Evolutionary conservation across 2,329 filamentous ascomycete species (phyloP).

Genomic region (Lasiodiplodia gonubiensis): DNA sequence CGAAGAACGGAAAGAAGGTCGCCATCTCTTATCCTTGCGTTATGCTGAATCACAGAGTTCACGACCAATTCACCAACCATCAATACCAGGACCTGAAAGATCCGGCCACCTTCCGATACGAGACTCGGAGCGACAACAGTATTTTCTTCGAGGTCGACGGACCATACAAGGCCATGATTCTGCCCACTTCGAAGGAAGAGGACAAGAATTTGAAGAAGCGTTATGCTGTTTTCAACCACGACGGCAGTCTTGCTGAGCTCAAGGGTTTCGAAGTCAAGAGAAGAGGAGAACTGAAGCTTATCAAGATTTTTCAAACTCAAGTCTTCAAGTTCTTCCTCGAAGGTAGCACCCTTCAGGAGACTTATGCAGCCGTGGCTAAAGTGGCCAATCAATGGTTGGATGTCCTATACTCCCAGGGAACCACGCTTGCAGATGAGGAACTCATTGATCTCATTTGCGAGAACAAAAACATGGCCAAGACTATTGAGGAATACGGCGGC

Average conservation of each 20-base stretch:
- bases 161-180: slow-evolving; percentile 94
- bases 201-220: slow-evolving; percentile 99
- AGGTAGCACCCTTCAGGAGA: slow-evolving; percentile 83
- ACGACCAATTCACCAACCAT: slow-evolving; percentile 93
- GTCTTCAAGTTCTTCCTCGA: slow-evolving; percentile 99
- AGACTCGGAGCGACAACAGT: slow-evolving; percentile 97
- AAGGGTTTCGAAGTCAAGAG: slow-evolving; percentile 99
- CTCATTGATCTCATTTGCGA: slow-evolving; percentile 99
- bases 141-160: slow-evolving; percentile 99
- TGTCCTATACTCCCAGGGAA: slow-evolving; percentile 85
- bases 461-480: slow-evolving; percentile 98
- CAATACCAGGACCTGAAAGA: slow-evolving; percentile 94
- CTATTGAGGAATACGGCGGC: slow-evolving; percentile 89
- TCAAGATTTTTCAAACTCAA: slow-evolving; percentile 99
- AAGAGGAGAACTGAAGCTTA: slow-evolving; percentile 95
- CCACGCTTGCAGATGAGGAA: slow-evolving; percentile 92
- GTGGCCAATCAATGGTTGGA: slow-evolving; percentile 97
- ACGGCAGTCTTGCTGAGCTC: slow-evolving; percentile 90
- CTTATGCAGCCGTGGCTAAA: slow-evolving; percentile 88
- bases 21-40: slow-evolving; percentile 98
- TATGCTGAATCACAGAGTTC: slow-evolving; percentile 98
- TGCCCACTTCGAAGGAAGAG: slow-evolving; percentile 97
- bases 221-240: slow-evolving; percentile 98
- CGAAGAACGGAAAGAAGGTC: slow-evolving; percentile 95
- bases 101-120: slow-evolving; percentile 80